phyloP scores from a whole-genome alignment of 2,329 filamentous ascomycete species.

The Pseudogymnoascus sp. region DNA sequence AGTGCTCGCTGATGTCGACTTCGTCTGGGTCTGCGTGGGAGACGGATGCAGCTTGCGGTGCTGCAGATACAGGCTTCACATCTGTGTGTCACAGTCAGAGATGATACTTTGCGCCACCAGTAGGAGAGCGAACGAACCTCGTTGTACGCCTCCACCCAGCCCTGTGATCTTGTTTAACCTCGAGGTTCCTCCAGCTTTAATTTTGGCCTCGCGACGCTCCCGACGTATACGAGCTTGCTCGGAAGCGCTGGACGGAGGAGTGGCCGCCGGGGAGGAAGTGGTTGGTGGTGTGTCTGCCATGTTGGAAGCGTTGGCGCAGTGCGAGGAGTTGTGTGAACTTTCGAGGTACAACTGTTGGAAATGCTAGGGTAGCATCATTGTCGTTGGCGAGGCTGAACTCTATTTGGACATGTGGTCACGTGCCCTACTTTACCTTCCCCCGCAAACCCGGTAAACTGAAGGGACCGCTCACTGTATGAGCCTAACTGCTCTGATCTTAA shows the following conservation, averaged over 20 bases:
- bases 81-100: slow-evolving; percentile 17
- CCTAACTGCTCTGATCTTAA: not conserved
- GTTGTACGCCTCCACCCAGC: slow-evolving; percentile 50
- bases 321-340: not conserved
- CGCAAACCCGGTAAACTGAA: not conserved
- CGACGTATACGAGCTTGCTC: slow-evolving; percentile 69
- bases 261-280: slow-evolving; percentile 20
- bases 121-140: slow-evolving; percentile 30
- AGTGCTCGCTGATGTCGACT: slow-evolving; percentile 68
- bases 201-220: slow-evolving; percentile 72
- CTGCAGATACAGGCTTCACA: slow-evolving; percentile 24
- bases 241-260: slow-evolving; percentile 36
- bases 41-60: slow-evolving; percentile 31
- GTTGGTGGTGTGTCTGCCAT: slow-evolving; percentile 25
- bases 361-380: slow-evolving; percentile 3
- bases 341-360: not conserved
- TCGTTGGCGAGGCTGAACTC: slow-evolving; percentile 4
- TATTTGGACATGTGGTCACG: not conserved
- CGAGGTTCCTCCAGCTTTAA: slow-evolving; percentile 61
- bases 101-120: not conserved
- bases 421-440: not conserved
- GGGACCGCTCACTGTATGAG: not conserved
- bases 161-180: slow-evolving; percentile 70
- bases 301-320: slow-evolving; percentile 2
- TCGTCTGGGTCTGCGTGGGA: slow-evolving; percentile 60